phyloP scores from a whole-genome alignment of 208 protist genomes.

The Leishmania aethiopica region DNA sequence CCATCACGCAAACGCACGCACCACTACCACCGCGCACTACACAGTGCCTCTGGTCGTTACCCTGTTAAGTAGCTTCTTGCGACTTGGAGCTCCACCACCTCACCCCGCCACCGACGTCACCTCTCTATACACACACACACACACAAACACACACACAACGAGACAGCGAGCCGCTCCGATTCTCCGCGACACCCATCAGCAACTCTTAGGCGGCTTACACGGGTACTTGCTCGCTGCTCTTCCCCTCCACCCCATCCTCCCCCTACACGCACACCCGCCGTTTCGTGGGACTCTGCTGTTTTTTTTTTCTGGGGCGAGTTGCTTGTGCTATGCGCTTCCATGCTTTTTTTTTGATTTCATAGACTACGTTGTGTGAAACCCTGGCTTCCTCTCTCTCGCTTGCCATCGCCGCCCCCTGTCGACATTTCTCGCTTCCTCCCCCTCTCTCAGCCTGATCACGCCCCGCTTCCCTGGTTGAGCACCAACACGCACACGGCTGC shows the following conservation, averaged over 20 bases:
- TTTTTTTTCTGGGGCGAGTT: background rate
- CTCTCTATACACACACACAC: conserved; percentile 5
- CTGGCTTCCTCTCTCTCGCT: background rate
- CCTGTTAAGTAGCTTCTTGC: conserved; percentile 5
- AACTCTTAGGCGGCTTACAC: background rate
- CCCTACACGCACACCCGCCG: background rate
- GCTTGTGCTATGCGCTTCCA: background rate
- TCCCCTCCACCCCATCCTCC: background rate
- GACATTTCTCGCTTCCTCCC: background rate
- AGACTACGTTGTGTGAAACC: background rate
- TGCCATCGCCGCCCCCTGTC: background rate
- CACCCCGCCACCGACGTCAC: conserved; percentile 10
- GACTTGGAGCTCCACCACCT: background rate
- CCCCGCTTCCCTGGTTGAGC: background rate
- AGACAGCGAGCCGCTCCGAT: conserved; percentile 1
- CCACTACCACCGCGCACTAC: background rate
- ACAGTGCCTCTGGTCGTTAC: background rate
- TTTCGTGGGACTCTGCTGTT: background rate
- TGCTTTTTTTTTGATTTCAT: background rate
- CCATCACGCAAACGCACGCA: background rate
- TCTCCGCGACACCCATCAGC: background rate
- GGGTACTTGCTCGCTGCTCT: background rate
- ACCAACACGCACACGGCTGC: background rate
- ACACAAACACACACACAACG: background rate
- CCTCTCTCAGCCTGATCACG: background rate